phyloP scores from a whole-genome alignment of 2,329 filamentous ascomycete species.

The Domatiomyces catenatus region DNA sequence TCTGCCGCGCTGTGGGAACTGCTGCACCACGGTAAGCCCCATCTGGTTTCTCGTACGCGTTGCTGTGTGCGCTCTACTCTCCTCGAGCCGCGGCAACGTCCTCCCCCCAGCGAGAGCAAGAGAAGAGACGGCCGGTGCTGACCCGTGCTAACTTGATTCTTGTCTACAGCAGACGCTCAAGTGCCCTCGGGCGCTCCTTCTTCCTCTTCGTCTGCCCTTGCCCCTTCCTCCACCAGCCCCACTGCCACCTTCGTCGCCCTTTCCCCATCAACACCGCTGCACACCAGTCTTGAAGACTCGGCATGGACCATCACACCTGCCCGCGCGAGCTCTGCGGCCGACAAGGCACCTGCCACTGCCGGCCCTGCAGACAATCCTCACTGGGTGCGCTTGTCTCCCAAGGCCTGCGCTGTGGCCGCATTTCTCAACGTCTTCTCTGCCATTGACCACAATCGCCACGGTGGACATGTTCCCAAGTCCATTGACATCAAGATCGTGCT shows the following conservation, averaged over 20 bases:
- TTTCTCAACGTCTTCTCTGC: conserved; percentile 61
- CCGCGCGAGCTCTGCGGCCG: conserved; percentile 19
- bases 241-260: conserved; percentile 28
- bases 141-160: not conserved
- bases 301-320: conserved; percentile 80
- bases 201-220: not conserved
- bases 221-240: too few relatives aligned
- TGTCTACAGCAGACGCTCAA: not conserved
- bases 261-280: conserved; percentile 30
- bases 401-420: conserved; percentile 61
- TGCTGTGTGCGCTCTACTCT: not conserved
- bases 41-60: not conserved
- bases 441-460: conserved; percentile 59
- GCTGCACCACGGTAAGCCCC: not conserved
- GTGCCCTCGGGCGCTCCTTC: conserved; percentile 1
- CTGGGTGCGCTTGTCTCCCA: conserved; percentile 63
- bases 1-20: conserved; percentile 62
- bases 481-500: conserved; percentile 76
- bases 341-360: not conserved
- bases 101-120: not conserved
- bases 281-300: conserved; percentile 39
- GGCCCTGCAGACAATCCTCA: conserved; percentile 49
- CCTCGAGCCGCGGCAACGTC: too few relatives aligned
- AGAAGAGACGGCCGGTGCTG: not conserved
- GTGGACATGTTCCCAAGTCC: conserved; percentile 55